Base-by-base conservation (phyloP, 225 moss, liverwort and hornwort species). In the Marchantia polymorpha region DNA sequence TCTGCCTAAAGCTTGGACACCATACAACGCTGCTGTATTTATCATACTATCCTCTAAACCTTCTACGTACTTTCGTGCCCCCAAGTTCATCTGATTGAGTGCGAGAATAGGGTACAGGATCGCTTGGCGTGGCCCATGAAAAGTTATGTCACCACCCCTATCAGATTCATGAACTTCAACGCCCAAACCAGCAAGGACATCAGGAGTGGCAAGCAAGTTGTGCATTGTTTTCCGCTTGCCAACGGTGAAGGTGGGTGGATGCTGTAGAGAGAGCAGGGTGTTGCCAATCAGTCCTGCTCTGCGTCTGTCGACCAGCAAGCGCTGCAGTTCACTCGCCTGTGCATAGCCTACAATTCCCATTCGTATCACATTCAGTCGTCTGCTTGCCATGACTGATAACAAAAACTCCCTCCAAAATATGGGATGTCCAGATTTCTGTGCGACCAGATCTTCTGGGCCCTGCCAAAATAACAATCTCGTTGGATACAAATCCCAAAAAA, bases 81-180 rank as follows among this genome's bases (percentile, higher is more conserved):
- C 96, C 0, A 94, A 77, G 19, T 78, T 78, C 65, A 96, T 69
- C 7, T 89, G 88, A 4, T 88, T 87, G 47, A 94, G 80, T 3
- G 90, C 91, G 20, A 94, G 26, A 3, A 97, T 90, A 10, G 96
- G 91, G 65, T 94, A 94, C 56, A 97, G 82, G 48, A 97, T 91
- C 0, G 93, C 91, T 69, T 97, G 94, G 19, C 87, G 89, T 4
- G 94, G 94, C 10, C 96, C 94, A 49, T 97, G 96, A 81, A 93
- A 93, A 1, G 96, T 97, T 74, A 97, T 94, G 82, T 97, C 93
- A 0, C 96, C 96, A 15, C 96, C 96, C 10, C 94, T 86, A 52
- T 97, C 90, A 6, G 93, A 75, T 29, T 29, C 14, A 30, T 94
- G 88, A 4, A 94, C 76, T 73, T 97, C 87, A 2, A 94, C 93